phyloP scores from a whole-genome alignment of 1,284 basidiomycete species.

The Irpex sp. region DNA sequence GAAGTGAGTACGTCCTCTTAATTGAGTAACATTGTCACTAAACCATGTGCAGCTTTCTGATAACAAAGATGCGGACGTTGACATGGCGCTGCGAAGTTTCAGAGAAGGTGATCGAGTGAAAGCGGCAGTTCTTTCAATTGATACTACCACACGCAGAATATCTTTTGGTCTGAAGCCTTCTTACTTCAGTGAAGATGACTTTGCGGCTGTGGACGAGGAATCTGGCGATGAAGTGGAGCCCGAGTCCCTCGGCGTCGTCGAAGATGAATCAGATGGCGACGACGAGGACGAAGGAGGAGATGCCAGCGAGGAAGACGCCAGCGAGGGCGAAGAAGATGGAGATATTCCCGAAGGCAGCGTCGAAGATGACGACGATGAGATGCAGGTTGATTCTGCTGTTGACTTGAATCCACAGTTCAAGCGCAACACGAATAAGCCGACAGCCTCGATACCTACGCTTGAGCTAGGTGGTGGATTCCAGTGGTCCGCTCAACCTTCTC shows the following conservation, averaged over 20 bases:
- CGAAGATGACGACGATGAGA: conserved; percentile 8
- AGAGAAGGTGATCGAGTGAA: conserved; percentile 85
- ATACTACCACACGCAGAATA: conserved; percentile 74
- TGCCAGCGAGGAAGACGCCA: conserved; percentile 20
- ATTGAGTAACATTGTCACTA: not conserved
- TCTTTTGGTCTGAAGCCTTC: conserved; percentile 90
- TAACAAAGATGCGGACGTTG: conserved; percentile 76
- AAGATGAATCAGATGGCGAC: conserved; percentile 29
- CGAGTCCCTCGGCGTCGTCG: conserved; percentile 30
- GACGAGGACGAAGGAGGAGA: conserved; percentile 24
- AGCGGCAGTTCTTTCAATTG: conserved; percentile 73
- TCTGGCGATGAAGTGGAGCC: conserved; percentile 30
- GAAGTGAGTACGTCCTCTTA: conserved; percentile 47
- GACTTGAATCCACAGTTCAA: not conserved
- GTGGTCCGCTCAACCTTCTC: conserved; percentile 48
- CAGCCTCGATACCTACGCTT: conserved; percentile 32
- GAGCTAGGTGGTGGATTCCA: conserved; percentile 62
- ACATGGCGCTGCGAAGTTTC: conserved; percentile 79
- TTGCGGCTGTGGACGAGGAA: conserved; percentile 27
- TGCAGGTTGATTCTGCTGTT: conserved; percentile 33
- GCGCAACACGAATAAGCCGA: not conserved
- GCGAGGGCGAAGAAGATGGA: conserved; percentile 21
- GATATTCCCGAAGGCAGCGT: conserved; percentile 24
- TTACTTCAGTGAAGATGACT: conserved; percentile 67
- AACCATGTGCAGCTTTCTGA: conserved; percentile 65